Base-by-base conservation (phyloP, 345 rosid species). In the Mallotus nudiflorus region DNA sequence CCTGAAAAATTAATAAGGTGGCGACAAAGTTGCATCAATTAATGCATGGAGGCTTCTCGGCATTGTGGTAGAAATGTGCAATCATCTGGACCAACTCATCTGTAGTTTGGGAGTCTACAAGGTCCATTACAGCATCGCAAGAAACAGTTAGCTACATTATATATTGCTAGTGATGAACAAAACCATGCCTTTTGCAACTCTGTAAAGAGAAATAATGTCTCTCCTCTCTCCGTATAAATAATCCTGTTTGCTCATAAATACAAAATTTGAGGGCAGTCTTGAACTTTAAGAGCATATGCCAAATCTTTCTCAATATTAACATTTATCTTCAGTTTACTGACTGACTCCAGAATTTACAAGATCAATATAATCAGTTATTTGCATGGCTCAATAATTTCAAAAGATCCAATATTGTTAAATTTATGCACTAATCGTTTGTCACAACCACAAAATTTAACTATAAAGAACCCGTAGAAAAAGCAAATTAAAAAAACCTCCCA, bases 231-330 rank as follows among this genome's bases (percentile, higher is more conserved):
- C 69, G 90, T 82, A 73, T 91, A 91, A 25, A 91, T 24, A 59
- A 94, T 80, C 78, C 72, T 72, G 78, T 83, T 82, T 68, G 96
- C 98, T 0, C 86, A 82, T 75, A 94, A 85, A 75, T 90, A 91
- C 22, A 94, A 68, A 81, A 91, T 78, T 73, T 91, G 93, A 1
- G 97, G 98, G 52, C 95, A 76, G 50, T 86, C 88, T 81, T 84
- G 90, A 65, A 81, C 97, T 83, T 87, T 88, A 53, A 94, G 96
- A 79, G 97, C 95, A 84, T 91, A 91, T n/a, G 96, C 93, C 81
- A 90, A 70, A 80, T 91, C 98, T 75, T 84, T 91, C 84, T 94
- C 97, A 8, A 94, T 88, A 68, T 91, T 91, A 64, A 90, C 70
- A 76, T 94, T 93, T 74, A 91, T 72, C 80, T 91, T 94, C 75